Evolutionary conservation across 2,329 filamentous ascomycete species (phyloP).

Genomic region (Sporothrix schenckii): DNA sequence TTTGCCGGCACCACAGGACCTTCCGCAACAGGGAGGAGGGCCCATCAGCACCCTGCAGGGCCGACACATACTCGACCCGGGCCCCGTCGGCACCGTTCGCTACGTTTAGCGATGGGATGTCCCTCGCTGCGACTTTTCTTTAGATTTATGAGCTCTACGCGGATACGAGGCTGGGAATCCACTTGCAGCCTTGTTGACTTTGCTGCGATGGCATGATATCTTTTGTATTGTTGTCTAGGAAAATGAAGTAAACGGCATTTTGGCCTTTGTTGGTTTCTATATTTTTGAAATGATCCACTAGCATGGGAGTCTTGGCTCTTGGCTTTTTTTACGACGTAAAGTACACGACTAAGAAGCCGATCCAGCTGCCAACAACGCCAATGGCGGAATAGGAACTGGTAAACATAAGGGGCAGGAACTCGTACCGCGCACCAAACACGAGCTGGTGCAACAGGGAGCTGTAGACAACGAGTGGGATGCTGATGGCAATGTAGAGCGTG

Average conservation of each 20-base stretch:
- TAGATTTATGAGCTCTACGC: not conserved
- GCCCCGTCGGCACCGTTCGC: conserved; percentile 11
- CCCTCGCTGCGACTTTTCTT: not conserved
- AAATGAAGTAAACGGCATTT: not conserved
- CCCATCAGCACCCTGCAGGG: conserved; percentile 29
- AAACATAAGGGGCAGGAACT: conserved; percentile 96
- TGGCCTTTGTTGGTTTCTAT: not conserved
- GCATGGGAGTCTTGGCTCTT: not conserved
- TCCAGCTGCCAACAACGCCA: conserved; percentile 93
- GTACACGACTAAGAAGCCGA: conserved; percentile 92
- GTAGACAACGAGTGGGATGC: conserved; percentile 87
- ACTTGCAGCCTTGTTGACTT: conserved; percentile 3
- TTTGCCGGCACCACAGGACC: conserved; percentile 35
- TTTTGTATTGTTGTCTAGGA: not conserved
- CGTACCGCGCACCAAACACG: conserved; percentile 79
- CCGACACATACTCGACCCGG: conserved; percentile 4
- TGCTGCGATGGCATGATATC: not conserved
- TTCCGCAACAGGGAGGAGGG: conserved; percentile 28
- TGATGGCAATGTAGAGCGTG: conserved; percentile 83
- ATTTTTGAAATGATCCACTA: not conserved
- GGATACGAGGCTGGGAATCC: not conserved
- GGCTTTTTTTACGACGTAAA: conserved; percentile 58
- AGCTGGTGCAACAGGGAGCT: conserved; percentile 80
- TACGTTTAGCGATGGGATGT: no score
- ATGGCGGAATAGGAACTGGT: conserved; percentile 92